phyloP scores from a whole-genome alignment of 768 basidiomycete genomes.

The Tubosaeta brunneosetosa region DNA sequence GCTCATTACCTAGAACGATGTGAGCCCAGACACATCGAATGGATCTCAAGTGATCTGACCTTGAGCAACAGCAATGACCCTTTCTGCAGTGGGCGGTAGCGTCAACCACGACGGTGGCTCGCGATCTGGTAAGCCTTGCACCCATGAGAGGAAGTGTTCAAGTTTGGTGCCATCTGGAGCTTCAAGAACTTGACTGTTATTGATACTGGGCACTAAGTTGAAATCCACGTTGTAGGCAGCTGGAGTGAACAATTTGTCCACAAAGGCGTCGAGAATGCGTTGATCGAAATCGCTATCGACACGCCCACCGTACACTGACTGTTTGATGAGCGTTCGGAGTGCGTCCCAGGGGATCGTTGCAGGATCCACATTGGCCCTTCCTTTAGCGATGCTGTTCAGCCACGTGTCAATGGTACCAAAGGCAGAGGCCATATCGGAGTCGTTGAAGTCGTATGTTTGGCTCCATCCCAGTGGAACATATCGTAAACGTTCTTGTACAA shows the following conservation, averaged over 20 bases:
- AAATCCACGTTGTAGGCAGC: constrained; percentile 92
- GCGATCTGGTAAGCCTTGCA: constrained; percentile 80
- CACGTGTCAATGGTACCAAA: constrained; percentile 90
- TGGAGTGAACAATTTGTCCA: constrained; percentile 84
- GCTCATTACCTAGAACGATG: constrained; percentile 57
- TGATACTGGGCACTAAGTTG: constrained; percentile 67
- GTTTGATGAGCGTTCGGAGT: constrained; percentile 87
- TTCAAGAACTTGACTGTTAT: constrained; percentile 51
- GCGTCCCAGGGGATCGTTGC: constrained; percentile 93
- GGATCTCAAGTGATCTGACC: constrained; percentile 43
- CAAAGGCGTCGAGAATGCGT: constrained; percentile 86
- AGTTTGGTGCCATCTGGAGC: constrained; percentile 92
- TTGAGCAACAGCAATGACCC: constrained; percentile 86
- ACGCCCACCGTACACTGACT: constrained; percentile 93
- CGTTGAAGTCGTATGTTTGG: constrained; percentile 97
- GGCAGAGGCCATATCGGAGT: constrained; percentile 94
- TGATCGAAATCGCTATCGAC: constrained; percentile 97
- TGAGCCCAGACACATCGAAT: constrained; percentile 1
- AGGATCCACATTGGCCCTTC: constrained; percentile 89
- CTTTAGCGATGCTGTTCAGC: constrained; percentile 76
- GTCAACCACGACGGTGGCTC: constrained; percentile 95
- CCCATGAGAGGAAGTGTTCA: constrained; percentile 89
- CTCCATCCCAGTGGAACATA: constrained; percentile 97
- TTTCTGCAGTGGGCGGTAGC: constrained; percentile 87
- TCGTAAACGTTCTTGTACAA: constrained; percentile 93